Evolutionary conservation across 306 rosid species (phyloP).

Genomic region (Sphenostylis stenocarpa): DNA sequence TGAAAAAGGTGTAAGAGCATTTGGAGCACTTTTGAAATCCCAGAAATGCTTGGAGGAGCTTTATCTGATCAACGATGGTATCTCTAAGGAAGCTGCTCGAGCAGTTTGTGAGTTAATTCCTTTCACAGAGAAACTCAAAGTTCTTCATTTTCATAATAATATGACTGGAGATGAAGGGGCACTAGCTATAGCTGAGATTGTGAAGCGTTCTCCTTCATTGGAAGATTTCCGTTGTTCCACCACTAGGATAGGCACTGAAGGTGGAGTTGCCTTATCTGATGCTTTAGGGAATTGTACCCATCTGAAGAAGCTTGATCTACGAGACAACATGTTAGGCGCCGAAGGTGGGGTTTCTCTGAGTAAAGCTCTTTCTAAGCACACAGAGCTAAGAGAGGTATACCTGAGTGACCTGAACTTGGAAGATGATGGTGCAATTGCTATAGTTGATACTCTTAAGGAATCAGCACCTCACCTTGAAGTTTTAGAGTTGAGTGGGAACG

Average conservation of each 20-base stretch:
- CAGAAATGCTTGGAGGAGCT: slow-evolving; percentile 76
- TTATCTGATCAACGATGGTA: slow-evolving; percentile 83
- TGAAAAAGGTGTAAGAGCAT: slow-evolving; percentile 90
- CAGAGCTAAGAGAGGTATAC: slow-evolving; percentile 67
- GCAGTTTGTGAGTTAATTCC: slow-evolving; percentile 81
- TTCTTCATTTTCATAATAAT: slow-evolving; percentile 81
- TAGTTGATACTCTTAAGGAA: slow-evolving; percentile 65
- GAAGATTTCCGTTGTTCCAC: slow-evolving; percentile 88
- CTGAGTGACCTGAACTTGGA: slow-evolving; percentile 87
- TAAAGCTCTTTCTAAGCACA: slow-evolving; percentile 67
- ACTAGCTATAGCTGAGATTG: slow-evolving; percentile 66
- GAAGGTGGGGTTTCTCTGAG: slow-evolving; percentile 80
- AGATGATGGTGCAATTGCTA: slow-evolving; percentile 73
- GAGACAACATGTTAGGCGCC: slow-evolving; percentile 91
- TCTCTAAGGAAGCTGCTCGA: slow-evolving; percentile 85
- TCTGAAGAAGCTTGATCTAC: slow-evolving; percentile 79
- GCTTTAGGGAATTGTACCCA: slow-evolving; percentile 60
- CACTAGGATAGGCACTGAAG: slow-evolving; percentile 69
- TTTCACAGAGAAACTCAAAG: slow-evolving; percentile 72
- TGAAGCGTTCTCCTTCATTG: slow-evolving; percentile 65
- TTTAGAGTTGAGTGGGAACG: slow-evolving; percentile 89
- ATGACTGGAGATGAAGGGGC: slow-evolving; percentile 93
- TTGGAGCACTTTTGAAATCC: slow-evolving; percentile 76
- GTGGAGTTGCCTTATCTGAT: slow-evolving; percentile 78
- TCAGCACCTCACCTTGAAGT: slow-evolving; percentile 80